Conservation (phyloP, 257 asterid genomes). For the Scutellaria galericulata region DNA sequence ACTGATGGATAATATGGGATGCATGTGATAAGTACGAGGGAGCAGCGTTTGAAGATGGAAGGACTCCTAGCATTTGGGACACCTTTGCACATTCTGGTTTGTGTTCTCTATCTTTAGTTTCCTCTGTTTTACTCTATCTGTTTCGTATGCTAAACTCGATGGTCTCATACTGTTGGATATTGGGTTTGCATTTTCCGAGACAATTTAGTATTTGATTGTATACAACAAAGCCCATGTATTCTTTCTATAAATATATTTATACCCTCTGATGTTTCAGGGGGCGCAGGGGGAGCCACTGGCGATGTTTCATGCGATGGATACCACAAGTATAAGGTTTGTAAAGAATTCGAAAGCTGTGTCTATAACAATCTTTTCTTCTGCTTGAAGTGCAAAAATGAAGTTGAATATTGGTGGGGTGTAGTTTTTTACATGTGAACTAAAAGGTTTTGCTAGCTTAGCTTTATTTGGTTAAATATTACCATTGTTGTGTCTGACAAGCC, state of each 20-base stretch:
- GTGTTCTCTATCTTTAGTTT: not conserved
- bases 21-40: constrained; percentile 45
- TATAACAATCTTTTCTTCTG: not conserved
- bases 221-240: not conserved
- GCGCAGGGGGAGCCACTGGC: constrained; percentile 41
- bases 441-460: not conserved
- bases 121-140: not conserved
- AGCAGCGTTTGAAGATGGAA: constrained; percentile 59
- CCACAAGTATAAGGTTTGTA: constrained; percentile 55
- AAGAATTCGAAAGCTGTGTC: not conserved
- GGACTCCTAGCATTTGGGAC: constrained; percentile 61
- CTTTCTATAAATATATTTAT: not conserved
- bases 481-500: not conserved
- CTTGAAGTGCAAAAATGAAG: not conserved
- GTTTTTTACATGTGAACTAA: not conserved
- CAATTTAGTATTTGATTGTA: no score
- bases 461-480: not conserved
- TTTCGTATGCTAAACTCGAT: constrained; percentile 19
- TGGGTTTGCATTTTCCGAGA: not conserved
- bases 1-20: not conserved
- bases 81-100: constrained; percentile 44
- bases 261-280: constrained; percentile 39
- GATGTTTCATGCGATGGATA: constrained; percentile 54
- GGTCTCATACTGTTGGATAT: not conserved
- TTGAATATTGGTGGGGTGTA: not conserved